Conservation (phyloP, 108 stramenopile species). For the Schizochytrium sp. region DNA sequence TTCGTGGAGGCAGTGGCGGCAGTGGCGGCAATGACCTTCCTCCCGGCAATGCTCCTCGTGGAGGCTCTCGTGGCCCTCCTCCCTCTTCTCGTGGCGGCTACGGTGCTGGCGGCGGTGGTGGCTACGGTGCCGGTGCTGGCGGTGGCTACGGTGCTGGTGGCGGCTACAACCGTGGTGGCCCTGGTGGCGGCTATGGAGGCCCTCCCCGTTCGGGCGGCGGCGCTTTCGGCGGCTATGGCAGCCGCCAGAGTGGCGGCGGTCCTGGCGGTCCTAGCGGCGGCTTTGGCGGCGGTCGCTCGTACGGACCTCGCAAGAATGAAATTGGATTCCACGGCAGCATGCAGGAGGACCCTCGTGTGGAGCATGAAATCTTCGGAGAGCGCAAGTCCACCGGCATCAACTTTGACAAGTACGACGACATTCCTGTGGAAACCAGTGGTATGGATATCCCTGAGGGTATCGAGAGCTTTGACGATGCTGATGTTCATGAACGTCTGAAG, state of each 20-base stretch:
- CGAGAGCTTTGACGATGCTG: neutral
- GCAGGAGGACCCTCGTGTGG: constrained; percentile 48
- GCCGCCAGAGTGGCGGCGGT: neutral
- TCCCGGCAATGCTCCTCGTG: neutral
- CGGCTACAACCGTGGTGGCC: neutral
- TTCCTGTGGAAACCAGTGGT: constrained; percentile 52
- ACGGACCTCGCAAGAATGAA: neutral
- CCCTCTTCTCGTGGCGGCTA: neutral
- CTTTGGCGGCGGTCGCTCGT: constrained; percentile 20
- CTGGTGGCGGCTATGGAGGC: constrained; percentile 27
- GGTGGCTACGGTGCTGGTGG: neutral
- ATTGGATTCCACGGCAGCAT: constrained; percentile 44
- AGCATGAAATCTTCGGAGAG: constrained; percentile 47
- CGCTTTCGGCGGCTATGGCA: neutral
- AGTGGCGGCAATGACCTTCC: neutral
- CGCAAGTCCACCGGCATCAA: constrained; percentile 57
- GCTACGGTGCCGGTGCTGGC: neutral
- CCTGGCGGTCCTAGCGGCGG: constrained; percentile 36
- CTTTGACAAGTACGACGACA: constrained; percentile 51
- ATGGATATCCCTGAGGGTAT: constrained; percentile 23
- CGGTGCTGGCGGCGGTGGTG: neutral
- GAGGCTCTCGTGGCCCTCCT: neutral
- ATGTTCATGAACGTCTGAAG: constrained; percentile 71
- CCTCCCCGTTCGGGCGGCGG: neutral
- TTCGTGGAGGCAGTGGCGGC: too few species aligned